Base-by-base conservation (phyloP, 2,329 filamentous ascomycete genomes). In the Aspergillus sp. region DNA sequence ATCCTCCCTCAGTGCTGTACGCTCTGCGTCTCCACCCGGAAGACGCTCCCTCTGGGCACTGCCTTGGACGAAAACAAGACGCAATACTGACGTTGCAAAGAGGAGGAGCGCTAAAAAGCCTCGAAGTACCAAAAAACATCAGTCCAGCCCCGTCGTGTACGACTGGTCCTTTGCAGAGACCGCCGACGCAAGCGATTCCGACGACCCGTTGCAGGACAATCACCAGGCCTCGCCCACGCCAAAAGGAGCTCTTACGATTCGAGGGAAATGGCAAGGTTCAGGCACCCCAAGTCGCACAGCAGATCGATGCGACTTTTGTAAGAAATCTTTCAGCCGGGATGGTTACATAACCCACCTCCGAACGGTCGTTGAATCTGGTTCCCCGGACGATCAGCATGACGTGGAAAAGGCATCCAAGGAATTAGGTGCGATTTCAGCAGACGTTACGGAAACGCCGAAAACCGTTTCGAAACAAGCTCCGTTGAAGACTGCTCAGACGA, bases 131-230 rank as follows among this genome's bases (percentile, higher is more conserved):
- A 57, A 55, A 21, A 69, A 66, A 34, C 51, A 58, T 31, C 62
- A 63, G 50, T 66, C 62, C 10, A 71, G 64, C 45, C 60, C 67
- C 25, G 61, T 62, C 40, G 52, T 60, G 38, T 64, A 58, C 50
- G 69, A 72, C 58, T 73, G 69, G 70, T 71, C 65, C 41, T 73
- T 73, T 51, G 67, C 70, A 36, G 55, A 63, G 36, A 53, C 61
- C 10, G 58, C 62, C n/a, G 68, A 70, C 41, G 64, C 61, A 47
- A 68, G 64, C 49, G 72, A 75, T 55, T 75, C 73, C n/a, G 73
- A 75, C 56, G 73, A 75, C 53, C 73, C 73, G 42, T 61, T 75
- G 48, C 71, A 73, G 51, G 68, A 73, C 40, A 58, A 62, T 23
- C 53, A 63, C 21, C 62, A 64, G 52, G 61, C 65, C 11, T 71